Evolutionary conservation across 441 rosid genomes (phyloP), one percentile per base, ranked within the genome.

Genomic region (Daphne laureola): DNA sequence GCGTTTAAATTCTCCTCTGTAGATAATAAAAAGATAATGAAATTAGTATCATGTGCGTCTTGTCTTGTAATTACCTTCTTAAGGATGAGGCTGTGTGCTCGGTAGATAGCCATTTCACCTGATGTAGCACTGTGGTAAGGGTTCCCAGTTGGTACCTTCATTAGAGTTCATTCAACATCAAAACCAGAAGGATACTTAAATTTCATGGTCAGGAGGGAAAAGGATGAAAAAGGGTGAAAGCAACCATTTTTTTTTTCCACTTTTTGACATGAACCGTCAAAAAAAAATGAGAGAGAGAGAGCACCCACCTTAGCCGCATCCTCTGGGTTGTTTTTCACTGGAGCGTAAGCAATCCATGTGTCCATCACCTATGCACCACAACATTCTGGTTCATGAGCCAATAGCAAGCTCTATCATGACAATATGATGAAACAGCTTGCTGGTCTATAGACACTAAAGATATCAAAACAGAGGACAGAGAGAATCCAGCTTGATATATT

Each of bases 91-190:
- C 83, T 73, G 68, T 86, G 78, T 41, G 95, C 86, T 40, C 81
- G 77, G 64, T 86, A 89, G 59, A 89, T 71, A 13, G 88, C 84
- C 92, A 79, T 89, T 84, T 89, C 97, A 64, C 97, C 95, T 35
- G 97, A 89, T 64, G 90, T 89, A 57, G 95, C 95, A 64, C 97
- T 89, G 51, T 89, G 97, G 59, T 86, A 86, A 53, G 97, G 97
- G 61, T 89, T 89, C 42, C 95, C 92, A 54, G 82, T 89, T 4
- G 95, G 95, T 49, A 89, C 87, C 95, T 89, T 66, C 49, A 72
- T 49, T 38, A 41, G 17, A 38, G 41, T 31, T 12, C 40, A 61
- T 31, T 38, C 18, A 38, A 54, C 17, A 13, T 6, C 8, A 41
- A 25, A 31, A 16, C 51, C 12, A 44, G 53, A 45, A 47, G 9